Evolutionary conservation across 1,284 basidiomycete genomes (phyloP), one percentile per base, ranked within the genome.

Genomic region (Phaffia rhodozyma): DNA sequence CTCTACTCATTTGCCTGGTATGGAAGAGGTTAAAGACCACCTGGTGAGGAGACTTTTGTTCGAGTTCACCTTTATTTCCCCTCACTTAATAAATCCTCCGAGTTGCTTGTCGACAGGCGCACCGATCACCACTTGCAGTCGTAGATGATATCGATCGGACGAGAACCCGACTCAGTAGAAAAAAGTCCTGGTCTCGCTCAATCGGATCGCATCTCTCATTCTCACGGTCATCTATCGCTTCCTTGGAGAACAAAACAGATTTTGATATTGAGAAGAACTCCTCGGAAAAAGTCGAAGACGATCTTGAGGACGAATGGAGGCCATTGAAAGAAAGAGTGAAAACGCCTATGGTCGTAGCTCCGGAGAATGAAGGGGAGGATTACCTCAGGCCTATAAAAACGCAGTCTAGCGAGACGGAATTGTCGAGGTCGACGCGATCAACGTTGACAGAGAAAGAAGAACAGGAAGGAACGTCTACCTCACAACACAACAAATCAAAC

Each of bases 11-110:
- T 74, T 82, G 16, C 75, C 76, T 27, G 85, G 86, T 0, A 73
- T 91, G 53, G 83, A 83, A 6, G 84, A 84, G 66, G 86, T 87
- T 73, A 94, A 94, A 76, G 87, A 94, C 71, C 92, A 97, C 72
- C 76, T 91, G 20, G 62, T 63, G n/a, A 29, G 18, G 62, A 27
- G 1, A 1, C 18, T 34, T 21, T 11, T 58, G 5, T n/a, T 11
- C 48, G 20, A 25, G 27, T 55, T 53, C 21, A 21, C 25, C 7
- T 43, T 43, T 2, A 43, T 43, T 43, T 16, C 32, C 38, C 23
- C 21, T n/a, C 55, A 13, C 21, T 9, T 1, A n/a, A 25, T 16
- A 1, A 1, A 4, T 9, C 18, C 20, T 16, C 47, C 16, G 13
- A 43, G 5, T 11, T 23, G 3, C 47, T 34, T 3, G 23, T 43